A percentile compares a stretch with the other conserved stretches of the same genome.
Conservation (phyloP, 2,329 filamentous ascomycete genomes). For the Penicillium corylophilum region DNA sequence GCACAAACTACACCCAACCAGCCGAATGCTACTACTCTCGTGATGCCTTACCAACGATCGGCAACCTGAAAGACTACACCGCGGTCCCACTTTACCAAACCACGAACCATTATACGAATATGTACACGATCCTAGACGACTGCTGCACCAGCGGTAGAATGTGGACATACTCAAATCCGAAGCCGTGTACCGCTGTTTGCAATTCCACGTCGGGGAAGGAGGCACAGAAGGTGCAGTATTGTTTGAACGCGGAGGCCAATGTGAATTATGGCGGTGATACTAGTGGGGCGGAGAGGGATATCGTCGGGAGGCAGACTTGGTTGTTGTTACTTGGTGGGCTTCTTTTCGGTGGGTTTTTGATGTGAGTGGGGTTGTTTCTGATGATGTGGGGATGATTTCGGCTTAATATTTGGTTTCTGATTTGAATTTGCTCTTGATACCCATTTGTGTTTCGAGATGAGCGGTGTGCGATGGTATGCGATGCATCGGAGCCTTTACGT, state of each 20-base stretch:
- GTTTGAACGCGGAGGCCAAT: slow-evolving; percentile 14
- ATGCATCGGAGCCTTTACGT: too few relatives aligned
- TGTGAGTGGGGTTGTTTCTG: background rate
- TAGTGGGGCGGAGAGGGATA: background rate
- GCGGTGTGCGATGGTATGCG: too few relatives aligned
- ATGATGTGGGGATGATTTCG: background rate
- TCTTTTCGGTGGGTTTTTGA: slow-evolving; percentile 4
- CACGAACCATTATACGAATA: slow-evolving; percentile 1
- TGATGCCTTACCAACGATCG: slow-evolving; percentile 8
- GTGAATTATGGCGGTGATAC: slow-evolving; percentile 11
- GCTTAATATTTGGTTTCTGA: background rate
- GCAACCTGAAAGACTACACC: slow-evolving; percentile 9
- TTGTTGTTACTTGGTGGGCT: background rate
- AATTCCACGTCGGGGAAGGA: slow-evolving; percentile 5
- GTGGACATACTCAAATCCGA: slow-evolving; percentile 14
- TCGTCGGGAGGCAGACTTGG: background rate
- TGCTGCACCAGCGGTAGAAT: slow-evolving; percentile 10
- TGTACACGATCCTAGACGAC: slow-evolving; percentile 8
- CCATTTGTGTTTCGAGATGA: background rate
- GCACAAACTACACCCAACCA: slow-evolving; percentile 8
- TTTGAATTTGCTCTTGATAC: background rate
- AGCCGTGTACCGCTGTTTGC: slow-evolving; percentile 18
- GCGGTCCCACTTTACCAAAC: slow-evolving; percentile 19
- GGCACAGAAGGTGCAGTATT: slow-evolving; percentile 13
- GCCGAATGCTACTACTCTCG: slow-evolving; percentile 10